These are phyloP conservation scores for Rhodomyrtus psidioides DNA, from an alignment of 441 rosid species.

Conservation along the genomic window DNA sequence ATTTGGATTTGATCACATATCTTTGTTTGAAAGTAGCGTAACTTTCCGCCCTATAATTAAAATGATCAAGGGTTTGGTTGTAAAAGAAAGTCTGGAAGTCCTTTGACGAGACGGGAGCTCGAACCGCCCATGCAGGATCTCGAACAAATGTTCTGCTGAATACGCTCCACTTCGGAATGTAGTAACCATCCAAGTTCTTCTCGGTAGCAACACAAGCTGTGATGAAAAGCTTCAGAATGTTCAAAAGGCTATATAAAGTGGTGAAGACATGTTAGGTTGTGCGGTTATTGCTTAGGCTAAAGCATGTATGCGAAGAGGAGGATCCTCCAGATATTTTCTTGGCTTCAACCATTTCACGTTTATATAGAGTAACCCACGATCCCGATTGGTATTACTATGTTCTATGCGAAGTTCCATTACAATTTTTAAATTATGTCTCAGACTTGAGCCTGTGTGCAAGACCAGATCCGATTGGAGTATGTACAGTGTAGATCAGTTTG, in stretches of 20 bases:
- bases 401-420: neutral
- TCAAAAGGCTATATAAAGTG: neutral
- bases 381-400: neutral
- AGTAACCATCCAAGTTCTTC: neutral
- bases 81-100: slow-evolving; percentile 30
- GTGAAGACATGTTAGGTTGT: neutral
- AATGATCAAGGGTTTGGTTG: slow-evolving; percentile 62
- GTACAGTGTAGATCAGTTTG: neutral
- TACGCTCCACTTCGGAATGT: slow-evolving; percentile 29
- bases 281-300: neutral
- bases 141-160: slow-evolving; percentile 3
- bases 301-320: neutral
- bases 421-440: neutral
- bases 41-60: slow-evolving; percentile 54
- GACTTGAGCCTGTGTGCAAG: neutral
- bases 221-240: neutral
- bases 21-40: slow-evolving; percentile 46
- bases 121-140: neutral
- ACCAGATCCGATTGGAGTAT: neutral
- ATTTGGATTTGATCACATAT: slow-evolving; percentile 36
- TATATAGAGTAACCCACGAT: neutral
- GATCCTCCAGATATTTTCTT: neutral
- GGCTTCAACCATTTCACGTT: neutral
- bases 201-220: neutral
- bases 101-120: neutral